A percentile compares a stretch with the other conserved stretches of the same genome.
Conservation (phyloP, 2,329 filamentous ascomycete genomes). For the Fusarium buharicum region DNA sequence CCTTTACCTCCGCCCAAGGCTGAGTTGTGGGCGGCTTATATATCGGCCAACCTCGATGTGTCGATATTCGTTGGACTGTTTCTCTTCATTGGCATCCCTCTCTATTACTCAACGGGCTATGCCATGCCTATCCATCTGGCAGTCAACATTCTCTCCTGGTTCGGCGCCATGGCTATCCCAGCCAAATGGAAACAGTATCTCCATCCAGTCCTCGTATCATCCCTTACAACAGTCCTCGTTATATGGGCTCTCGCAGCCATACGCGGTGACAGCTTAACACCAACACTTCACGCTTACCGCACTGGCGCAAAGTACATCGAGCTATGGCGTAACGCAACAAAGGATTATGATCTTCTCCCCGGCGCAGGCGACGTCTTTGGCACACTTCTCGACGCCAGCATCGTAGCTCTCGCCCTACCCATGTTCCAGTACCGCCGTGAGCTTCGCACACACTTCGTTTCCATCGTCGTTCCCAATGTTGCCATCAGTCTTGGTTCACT, state of each 20-base stretch:
- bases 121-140: slow-evolving; percentile 59
- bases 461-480: slow-evolving; percentile 65
- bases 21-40: slow-evolving; percentile 60
- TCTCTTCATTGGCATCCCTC: slow-evolving; percentile 62
- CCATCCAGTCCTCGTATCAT: slow-evolving; percentile 68
- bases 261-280: slow-evolving; percentile 53
- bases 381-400: slow-evolving; percentile 66
- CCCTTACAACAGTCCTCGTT: slow-evolving; percentile 61
- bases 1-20: slow-evolving; percentile 58
- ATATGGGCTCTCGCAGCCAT: slow-evolving; percentile 64
- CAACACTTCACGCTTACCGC: slow-evolving; percentile 59
- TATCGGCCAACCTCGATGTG: slow-evolving; percentile 59
- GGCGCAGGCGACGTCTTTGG: slow-evolving; percentile 68
- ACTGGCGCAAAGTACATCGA: slow-evolving; percentile 64
- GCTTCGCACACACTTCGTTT: slow-evolving; percentile 62
- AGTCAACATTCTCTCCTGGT: slow-evolving; percentile 64
- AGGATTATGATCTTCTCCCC: slow-evolving; percentile 47
- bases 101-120: slow-evolving; percentile 65
- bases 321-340: slow-evolving; percentile 57
- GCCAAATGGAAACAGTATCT: slow-evolving; percentile 61
- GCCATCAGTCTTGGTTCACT: slow-evolving; percentile 63
- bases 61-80: slow-evolving; percentile 58
- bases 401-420: slow-evolving; percentile 67
- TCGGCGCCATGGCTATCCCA: slow-evolving; percentile 61
- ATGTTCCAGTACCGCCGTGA: slow-evolving; percentile 71